Base-by-base conservation (phyloP, 2,329 filamentous ascomycete species). In the Fusarium continuum region DNA sequence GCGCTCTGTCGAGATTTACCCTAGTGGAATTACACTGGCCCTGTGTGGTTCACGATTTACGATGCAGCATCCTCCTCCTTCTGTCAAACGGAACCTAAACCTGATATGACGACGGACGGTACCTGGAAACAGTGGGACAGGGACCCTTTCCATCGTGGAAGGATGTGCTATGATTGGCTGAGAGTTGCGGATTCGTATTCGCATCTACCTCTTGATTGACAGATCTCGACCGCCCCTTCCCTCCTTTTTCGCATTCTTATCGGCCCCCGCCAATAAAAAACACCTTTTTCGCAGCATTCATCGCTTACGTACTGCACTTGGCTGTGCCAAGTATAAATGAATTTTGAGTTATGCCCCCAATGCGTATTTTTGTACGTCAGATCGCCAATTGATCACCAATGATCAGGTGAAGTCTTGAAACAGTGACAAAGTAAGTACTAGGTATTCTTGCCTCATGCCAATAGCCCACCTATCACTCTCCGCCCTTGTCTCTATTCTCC, bases 221-320 rank as follows among this genome's bases (percentile, higher is more conserved):
- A 67, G 63, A 67, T 65, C 63, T 59, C 31, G 43, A 32, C 44
- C 52, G 35, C 56, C 50, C 34, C 45, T 32, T 16, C 54, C 55
- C 61, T 59, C 59, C 62, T 47, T 64, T 64, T 65, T 65, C 62
- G 62, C 62, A 64, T 66, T 65, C 62, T 65, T 65, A 65, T 65
- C 62, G 31, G 22, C 38, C 22, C n/a, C 49, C 17, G 8, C 60
- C 53, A 55, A 54, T 58, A 16, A 26, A 45, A n/a, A 35, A 48
- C 35, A 25, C 32, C 23, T 26, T 29, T 25, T 20, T 34, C 16
- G 20, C 48, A 16, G 36, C 19, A 39, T 50, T 31, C 10, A 58
- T 43, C 25, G 56, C 36, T 52, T 57, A 58, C 44, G 45, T 64
- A 62, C 43, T 58, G 36, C 44, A 39, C 17, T 6, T 23, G 28